Base-by-base conservation (phyloP, 768 basidiomycete genomes). In the Fomitopsis serialis region DNA sequence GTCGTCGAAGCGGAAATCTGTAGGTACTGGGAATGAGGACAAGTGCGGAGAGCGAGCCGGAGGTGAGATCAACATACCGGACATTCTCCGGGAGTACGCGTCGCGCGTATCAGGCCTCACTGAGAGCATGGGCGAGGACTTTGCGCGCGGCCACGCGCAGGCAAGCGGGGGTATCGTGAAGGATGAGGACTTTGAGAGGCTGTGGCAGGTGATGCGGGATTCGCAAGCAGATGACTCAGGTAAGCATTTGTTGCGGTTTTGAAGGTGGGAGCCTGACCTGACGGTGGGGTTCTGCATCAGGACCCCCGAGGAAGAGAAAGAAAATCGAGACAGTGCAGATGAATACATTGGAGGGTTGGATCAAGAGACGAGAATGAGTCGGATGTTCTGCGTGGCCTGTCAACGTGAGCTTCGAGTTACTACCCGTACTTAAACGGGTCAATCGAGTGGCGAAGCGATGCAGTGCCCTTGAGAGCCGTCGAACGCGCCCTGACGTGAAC, bases 151-250 rank as follows among this genome's bases (percentile, higher is more conserved):
- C 0, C 77, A 78, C 58, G 17, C 29, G 15, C 50, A 78, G 60
- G 77, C 77, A 8, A 77, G 74, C n/a, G 77, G 77, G 1, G 77
- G 77, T 1, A 75, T 77, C 54, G 74, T 78, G 12, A 45, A 44
- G 5, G 60, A 57, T 12, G 61, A 57, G 35, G 47, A 63, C 13
- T 66, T 66, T 25, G 63, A 66, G 49, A 44, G 52, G 34, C 48
- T 66, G 52, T 66, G 65, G 65, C 53, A 52, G 7, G 58, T 59
- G 12, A 66, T 66, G 61, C 19, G 25, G 29, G 27, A 36, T 13
- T 24, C 58, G 4, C 42, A 55, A 40, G 10, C 34, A 12, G 25
- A 10, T 27, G 37, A 40, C 32, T 11, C n/a, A 21, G 19, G 8
- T 51, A 54, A 22, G 54, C 44, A 7, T 42, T 48, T 43, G 27